Evolutionary conservation across 441 rosid species (phyloP), one percentile per base, ranked within the genome.

Genomic region (Pelargonium myrrhifolium): DNA sequence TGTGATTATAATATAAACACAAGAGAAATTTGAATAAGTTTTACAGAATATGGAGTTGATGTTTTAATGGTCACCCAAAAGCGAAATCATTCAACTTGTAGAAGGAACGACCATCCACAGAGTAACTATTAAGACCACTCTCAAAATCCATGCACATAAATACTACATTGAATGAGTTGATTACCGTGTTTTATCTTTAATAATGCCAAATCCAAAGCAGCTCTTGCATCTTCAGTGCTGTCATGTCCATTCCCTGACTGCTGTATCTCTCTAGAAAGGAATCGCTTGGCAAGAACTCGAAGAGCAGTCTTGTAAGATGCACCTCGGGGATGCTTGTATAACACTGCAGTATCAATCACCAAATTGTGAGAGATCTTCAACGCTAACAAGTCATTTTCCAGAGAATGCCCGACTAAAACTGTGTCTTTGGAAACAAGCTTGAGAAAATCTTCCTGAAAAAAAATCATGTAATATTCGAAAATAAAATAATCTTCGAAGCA

Each of bases 321-420:
- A 53, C 90, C 92, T 35, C 83, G 88, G 5, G 95, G 92, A 76
- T 89, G 92, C 80, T 89, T 86, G 87, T 92, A 92, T 42, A 92
- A 70, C 61, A 94, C 71, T 62, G 99, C 89, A 47, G 98, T 92
- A 78, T 94, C 99, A 82, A 94, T 86, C 78, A 94, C 96, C 86
- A 87, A 69, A 53, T 79, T 73, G 66, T 92, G 98, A 75, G 85
- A 86, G 77, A 92, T 83, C 86, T 87, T 92, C 78, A 92, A 73
- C 65, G 97, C 96, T 68, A 84, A 69, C 72, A 94, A 83, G 77
- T 94, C 98, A 81, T 89, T 94, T 77, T 89, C 99, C 86, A 94
- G 77, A 15, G 99, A 94, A 75, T 94, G 99, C 70, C 98, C 98
- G 15, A 95, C 80, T 80, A 95, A 82, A 83, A 92, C 68, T 4